A percentile compares a stretch with the other conserved stretches of the same genome.
Conservation (phyloP, 148 eudicot genomes). For the Chenopodium suecicum region DNA sequence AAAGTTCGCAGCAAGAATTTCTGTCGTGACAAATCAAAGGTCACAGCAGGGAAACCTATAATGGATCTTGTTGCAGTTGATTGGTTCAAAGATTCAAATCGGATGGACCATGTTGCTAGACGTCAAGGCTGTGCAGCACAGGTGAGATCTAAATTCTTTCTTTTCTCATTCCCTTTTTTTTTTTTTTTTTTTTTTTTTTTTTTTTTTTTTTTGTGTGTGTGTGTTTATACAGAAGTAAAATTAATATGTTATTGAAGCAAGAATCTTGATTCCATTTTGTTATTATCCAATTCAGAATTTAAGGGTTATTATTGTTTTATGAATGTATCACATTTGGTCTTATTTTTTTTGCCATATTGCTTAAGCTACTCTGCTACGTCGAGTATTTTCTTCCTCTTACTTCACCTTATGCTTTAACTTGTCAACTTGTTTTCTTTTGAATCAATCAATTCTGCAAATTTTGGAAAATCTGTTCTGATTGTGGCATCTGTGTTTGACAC, state of each 20-base stretch:
- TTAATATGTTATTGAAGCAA: background rate
- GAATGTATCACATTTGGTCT: background rate
- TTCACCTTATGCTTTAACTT: background rate
- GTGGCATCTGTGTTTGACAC: conserved; percentile 3
- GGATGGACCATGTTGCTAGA: conserved; percentile 96
- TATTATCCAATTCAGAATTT: background rate
- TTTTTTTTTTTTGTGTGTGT: too few relatives aligned
- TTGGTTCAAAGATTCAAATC: conserved; percentile 86
- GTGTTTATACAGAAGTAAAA: background rate
- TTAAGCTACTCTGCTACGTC: background rate
- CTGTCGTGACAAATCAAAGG: conserved; percentile 79
- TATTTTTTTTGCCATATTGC: background rate
- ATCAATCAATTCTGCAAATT: background rate
- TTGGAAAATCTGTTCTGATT: background rate
- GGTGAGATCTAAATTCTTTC: conserved; percentile 39
- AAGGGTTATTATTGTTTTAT: conserved; percentile 1
- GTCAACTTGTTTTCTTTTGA: background rate
- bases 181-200: too few relatives aligned
- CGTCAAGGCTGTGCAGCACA: conserved; percentile 95
- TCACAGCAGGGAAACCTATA: conserved; percentile 82
- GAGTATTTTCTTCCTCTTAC: background rate
- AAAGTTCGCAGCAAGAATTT: conserved; percentile 85
- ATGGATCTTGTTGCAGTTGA: conserved; percentile 98
- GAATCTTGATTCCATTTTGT: conserved; percentile 3
- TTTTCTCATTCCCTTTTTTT: background rate